Conservation (phyloP, 163 green algal species). For the Coccomyxa subellipsoidea region DNA sequence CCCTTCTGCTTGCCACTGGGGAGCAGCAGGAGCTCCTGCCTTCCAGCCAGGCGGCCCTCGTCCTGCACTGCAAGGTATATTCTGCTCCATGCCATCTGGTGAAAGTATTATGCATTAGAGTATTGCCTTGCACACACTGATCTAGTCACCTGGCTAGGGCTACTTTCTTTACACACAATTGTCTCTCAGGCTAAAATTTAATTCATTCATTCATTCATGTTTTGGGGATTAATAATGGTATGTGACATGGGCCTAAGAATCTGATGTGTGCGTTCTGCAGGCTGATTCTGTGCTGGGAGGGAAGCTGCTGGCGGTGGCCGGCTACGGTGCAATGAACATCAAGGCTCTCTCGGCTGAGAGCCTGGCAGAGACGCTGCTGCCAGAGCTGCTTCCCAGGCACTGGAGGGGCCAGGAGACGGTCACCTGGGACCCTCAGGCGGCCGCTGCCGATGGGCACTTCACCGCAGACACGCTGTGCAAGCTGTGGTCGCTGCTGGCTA, state of each 20-base stretch:
- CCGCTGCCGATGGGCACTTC: not conserved
- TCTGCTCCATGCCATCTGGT: not conserved
- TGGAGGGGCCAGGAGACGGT: not conserved
- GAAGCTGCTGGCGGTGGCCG: conserved; percentile 25
- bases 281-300: not conserved
- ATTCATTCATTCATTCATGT: no score
- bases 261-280: not conserved
- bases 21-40: not conserved
- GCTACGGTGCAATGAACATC: conserved; percentile 19
- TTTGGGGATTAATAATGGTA: no score
- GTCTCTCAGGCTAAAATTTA: no score
- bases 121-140: no score
- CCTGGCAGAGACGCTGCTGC: conserved; percentile 29
- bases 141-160: no score
- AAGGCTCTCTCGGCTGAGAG: conserved; percentile 2
- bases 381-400: conserved; percentile 18
- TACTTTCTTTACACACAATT: no score
- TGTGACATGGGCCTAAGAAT: no score
- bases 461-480: not conserved
- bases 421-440: not conserved
- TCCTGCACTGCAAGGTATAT: conserved; percentile 14
- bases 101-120: not conserved
- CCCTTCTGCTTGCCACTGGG: not conserved
- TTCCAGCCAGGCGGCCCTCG: not conserved
- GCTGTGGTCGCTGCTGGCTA: not conserved